phyloP scores from a whole-genome alignment of 73 alveolate species.

The Uronychia setigera region DNA sequence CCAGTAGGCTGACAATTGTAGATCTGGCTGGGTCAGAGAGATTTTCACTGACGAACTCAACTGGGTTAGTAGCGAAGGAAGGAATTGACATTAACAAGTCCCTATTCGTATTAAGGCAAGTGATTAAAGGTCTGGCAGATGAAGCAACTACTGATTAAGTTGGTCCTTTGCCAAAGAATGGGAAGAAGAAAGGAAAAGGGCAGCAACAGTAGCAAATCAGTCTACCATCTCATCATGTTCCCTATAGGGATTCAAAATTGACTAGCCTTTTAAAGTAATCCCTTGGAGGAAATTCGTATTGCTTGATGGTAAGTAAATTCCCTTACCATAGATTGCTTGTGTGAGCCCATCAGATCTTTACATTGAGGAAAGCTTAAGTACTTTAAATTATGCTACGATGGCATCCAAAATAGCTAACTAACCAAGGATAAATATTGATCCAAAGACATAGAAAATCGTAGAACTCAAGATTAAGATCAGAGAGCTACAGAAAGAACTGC shows the following conservation, averaged over 20 bases:
- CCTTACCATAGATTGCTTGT: slow-evolving; percentile 80
- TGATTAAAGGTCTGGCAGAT: slow-evolving; percentile 83
- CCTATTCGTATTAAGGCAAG: slow-evolving; percentile 89
- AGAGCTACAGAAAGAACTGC: slow-evolving; percentile 3
- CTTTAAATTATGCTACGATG: slow-evolving; percentile 93
- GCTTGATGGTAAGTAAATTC: slow-evolving; percentile 86
- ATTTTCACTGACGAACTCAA: slow-evolving; percentile 84
- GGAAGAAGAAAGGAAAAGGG: slow-evolving; percentile 68
- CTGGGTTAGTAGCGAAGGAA: slow-evolving; percentile 88
- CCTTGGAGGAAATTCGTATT: slow-evolving; percentile 68
- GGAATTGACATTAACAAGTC: slow-evolving; percentile 92
- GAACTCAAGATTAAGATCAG: slow-evolving; percentile 45
- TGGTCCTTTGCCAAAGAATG: not conserved
- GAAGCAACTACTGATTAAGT: too few species aligned
- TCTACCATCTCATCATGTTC: slow-evolving; percentile 12
- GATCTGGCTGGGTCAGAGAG: slow-evolving; percentile 84
- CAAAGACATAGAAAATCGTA: slow-evolving; percentile 52
- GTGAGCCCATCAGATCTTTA: slow-evolving; percentile 85
- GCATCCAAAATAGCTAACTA: slow-evolving; percentile 89
- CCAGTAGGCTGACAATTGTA: slow-evolving; percentile 67
- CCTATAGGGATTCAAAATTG: slow-evolving; percentile 59
- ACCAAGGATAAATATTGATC: slow-evolving; percentile 88
- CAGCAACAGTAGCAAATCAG: not conserved
- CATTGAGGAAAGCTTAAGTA: slow-evolving; percentile 89
- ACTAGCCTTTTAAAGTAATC: slow-evolving; percentile 47